A percentile compares a stretch with the other conserved stretches of the same genome.
Evolutionary conservation across 1,139 yeast genomes (phyloP).

Genomic region (Lodderomyces theae): DNA sequence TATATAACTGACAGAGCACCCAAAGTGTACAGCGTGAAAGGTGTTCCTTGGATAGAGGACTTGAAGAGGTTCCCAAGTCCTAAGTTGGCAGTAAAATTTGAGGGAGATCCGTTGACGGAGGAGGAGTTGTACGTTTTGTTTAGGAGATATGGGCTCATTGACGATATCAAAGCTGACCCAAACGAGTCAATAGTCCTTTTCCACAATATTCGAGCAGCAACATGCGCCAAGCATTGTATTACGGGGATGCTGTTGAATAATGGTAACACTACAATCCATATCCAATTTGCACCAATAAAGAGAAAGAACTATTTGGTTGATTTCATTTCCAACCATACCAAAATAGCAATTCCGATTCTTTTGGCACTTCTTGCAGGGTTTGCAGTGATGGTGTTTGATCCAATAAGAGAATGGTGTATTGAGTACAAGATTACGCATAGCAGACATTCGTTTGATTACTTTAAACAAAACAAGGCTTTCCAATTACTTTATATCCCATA

Average conservation of each 20-base stretch:
- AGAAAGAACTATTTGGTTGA: conserved; percentile 53
- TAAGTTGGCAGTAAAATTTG: conserved; percentile 62
- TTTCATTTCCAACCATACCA: conserved; percentile 69
- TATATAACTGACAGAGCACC: conserved; percentile 28
- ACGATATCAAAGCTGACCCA: conserved; percentile 50
- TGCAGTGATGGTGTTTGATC: conserved; percentile 88
- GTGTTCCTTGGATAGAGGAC: conserved; percentile 96
- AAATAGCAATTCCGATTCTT: conserved; percentile 66
- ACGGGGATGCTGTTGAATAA: conserved; percentile 67
- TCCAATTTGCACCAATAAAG: conserved; percentile 62
- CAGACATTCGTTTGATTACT: conserved; percentile 27
- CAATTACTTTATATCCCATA: conserved; percentile 29
- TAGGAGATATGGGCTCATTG: conserved; percentile 82
- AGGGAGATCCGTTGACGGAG: conserved; percentile 72
- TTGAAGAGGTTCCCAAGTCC: conserved; percentile 70
- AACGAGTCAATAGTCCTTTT: conserved; percentile 53
- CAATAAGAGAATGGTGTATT: conserved; percentile 80
- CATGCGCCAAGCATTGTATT: conserved; percentile 86
- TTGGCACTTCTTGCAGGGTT: conserved; percentile 57
- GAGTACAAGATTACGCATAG: conserved; percentile 64
- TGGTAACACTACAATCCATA: conserved; percentile 58
- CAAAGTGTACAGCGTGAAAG: conserved; percentile 71
- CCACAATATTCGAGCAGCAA: conserved; percentile 58
- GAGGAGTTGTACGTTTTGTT: conserved; percentile 80
- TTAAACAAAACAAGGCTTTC: conserved; percentile 30